These are phyloP conservation scores for Leccinum griseonigrum DNA, from an alignment of 1,284 basidiomycete genomes.

Conservation along the genomic window DNA sequence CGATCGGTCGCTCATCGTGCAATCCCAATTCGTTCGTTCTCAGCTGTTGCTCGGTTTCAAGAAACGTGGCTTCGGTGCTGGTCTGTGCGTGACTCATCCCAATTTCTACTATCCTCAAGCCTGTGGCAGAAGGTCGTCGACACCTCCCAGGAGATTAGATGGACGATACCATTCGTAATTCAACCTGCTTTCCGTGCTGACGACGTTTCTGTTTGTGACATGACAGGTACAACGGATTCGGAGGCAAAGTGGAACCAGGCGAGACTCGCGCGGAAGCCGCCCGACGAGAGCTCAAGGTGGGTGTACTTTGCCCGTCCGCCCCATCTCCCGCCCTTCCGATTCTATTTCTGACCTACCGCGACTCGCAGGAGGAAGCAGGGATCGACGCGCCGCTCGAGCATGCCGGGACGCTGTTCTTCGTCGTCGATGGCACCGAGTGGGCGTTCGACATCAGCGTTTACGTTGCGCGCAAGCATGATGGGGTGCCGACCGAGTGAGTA, in stretches of 20 bases:
- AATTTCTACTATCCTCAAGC: background rate
- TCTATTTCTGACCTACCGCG: background rate
- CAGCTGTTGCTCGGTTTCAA: constrained; percentile 49
- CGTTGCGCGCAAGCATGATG: constrained; percentile 51
- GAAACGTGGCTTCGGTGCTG: constrained; percentile 46
- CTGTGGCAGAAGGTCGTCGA: background rate
- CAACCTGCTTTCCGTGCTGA: background rate
- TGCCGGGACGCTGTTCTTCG: constrained; percentile 62
- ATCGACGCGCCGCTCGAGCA: constrained; percentile 58
- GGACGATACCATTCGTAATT: background rate
- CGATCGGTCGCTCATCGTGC: background rate
- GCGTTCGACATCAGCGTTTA: constrained; percentile 71
- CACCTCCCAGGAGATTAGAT: background rate
- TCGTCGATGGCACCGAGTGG: constrained; percentile 46
- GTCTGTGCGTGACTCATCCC: constrained; percentile 34
- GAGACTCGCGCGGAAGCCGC: constrained; percentile 43
- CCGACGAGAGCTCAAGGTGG: constrained; percentile 41
- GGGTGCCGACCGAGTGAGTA: constrained; percentile 58
- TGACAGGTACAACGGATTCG: constrained; percentile 49
- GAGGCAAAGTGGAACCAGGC: constrained; percentile 45
- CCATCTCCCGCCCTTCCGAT: background rate
- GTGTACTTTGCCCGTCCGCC: background rate
- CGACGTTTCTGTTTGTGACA: background rate
- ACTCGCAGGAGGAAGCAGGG: constrained; percentile 72
- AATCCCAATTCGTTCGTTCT: background rate